phyloP scores from a whole-genome alignment of 2,329 filamentous ascomycete species.

The Pseudogymnoascus sp. region DNA sequence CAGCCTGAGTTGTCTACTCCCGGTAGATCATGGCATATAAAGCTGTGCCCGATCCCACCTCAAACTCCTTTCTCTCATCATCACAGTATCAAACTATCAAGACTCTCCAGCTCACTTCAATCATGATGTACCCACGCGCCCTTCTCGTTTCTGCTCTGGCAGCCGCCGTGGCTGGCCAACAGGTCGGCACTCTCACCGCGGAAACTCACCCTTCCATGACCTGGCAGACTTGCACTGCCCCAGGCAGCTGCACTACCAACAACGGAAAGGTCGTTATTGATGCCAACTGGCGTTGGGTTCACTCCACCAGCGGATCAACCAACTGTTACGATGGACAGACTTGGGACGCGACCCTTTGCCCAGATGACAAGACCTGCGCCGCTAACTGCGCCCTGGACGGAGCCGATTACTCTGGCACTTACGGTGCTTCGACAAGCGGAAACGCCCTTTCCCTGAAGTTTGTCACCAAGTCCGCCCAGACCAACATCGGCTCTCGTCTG shows the following conservation, averaged over 20 bases:
- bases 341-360: constrained; percentile 37
- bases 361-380: constrained; percentile 38
- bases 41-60: neutral
- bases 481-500: constrained; percentile 48
- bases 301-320: constrained; percentile 37
- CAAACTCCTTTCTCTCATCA: neutral
- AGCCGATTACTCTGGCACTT: constrained; percentile 44
- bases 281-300: constrained; percentile 53
- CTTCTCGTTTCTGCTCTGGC: constrained; percentile 30
- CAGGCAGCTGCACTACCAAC: constrained; percentile 39
- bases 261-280: constrained; percentile 46
- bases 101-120: neutral
- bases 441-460: constrained; percentile 49
- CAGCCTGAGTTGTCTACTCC: constrained; percentile 1
- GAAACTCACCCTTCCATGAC: constrained; percentile 47
- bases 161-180: constrained; percentile 39
- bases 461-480: constrained; percentile 44
- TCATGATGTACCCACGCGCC: neutral
- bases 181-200: constrained; percentile 38
- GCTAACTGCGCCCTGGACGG: constrained; percentile 46
- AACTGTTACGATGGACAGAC: constrained; percentile 38
- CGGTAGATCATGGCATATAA: neutral
- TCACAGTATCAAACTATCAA: neutral
- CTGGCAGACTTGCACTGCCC: constrained; percentile 42
- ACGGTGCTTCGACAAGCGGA: constrained; percentile 47